Conservation (phyloP, 495 filamentous ascomycete genomes). For the Chaetomium tenue region DNA sequence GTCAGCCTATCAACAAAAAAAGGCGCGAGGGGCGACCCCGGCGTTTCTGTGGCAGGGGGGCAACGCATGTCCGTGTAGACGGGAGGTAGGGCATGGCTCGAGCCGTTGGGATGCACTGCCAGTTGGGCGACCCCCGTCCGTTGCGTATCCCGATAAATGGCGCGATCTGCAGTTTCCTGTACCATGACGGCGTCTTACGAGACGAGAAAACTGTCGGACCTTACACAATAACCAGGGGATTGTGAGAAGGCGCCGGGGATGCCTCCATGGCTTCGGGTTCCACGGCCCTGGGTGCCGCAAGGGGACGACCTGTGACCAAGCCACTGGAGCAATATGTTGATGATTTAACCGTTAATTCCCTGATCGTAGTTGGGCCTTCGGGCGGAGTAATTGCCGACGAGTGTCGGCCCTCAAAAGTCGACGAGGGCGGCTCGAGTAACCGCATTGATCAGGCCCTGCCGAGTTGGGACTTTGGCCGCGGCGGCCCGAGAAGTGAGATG, state of each 20-base stretch:
- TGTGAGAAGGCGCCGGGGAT: not conserved
- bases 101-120: not conserved
- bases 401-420: not conserved
- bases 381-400: not conserved
- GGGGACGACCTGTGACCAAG: slow-evolving; percentile 1
- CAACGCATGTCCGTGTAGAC: not conserved
- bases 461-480: not conserved
- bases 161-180: not conserved
- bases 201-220: too few relatives aligned
- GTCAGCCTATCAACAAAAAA: not conserved
- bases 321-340: not conserved
- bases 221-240: not conserved
- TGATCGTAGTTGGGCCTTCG: not conserved
- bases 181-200: not conserved
- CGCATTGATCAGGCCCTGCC: not conserved
- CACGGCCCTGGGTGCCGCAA: not conserved
- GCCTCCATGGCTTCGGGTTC: not conserved
- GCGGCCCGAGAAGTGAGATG: slow-evolving; percentile 6
- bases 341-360: not conserved
- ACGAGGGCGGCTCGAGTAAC: not conserved
- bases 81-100: too few relatives aligned
- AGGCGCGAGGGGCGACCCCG: not conserved
- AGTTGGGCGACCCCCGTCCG: not conserved
- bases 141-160: not conserved
- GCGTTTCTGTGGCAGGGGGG: not conserved